Evolutionary conservation across 2,329 filamentous ascomycete species (phyloP).

Genomic region (Chaetomiaceae sp.): DNA sequence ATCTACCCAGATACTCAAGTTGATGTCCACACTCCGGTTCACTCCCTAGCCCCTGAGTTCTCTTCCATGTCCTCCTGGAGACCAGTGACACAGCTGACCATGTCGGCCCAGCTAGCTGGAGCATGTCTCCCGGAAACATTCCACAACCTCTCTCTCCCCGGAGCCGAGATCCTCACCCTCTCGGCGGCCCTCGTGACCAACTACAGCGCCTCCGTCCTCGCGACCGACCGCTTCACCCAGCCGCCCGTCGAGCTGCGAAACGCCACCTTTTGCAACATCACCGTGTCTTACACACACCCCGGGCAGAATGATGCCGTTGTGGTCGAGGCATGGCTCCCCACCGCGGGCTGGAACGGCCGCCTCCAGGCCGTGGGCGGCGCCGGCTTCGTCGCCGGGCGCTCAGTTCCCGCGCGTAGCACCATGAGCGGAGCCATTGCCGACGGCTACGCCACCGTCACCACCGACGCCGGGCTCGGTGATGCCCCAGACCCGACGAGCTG

Average conservation of each 20-base stretch:
- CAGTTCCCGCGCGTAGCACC: constrained; percentile 6
- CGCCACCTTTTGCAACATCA: constrained; percentile 39
- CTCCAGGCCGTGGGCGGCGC: constrained; percentile 39
- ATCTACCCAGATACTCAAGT: too few species aligned
- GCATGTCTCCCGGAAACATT: too few species aligned
- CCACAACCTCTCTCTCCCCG: too few species aligned
- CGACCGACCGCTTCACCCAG: constrained; percentile 4
- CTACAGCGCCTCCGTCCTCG: constrained; percentile 12
- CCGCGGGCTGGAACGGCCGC: constrained; percentile 33
- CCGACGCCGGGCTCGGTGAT: constrained; percentile 25
- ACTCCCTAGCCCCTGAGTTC: too few species aligned
- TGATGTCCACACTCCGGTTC: too few species aligned
- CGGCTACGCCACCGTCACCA: constrained; percentile 26
- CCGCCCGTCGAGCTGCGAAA: constrained; percentile 16
- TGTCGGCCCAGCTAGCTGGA: too few species aligned
- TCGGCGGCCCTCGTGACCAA: constrained; percentile 17
- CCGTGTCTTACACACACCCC: constrained; percentile 39
- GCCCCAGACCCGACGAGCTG: constrained; percentile 14
- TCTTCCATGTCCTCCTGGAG: too few species aligned
- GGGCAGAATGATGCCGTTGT: constrained; percentile 37
- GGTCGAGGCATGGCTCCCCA: constrained; percentile 35
- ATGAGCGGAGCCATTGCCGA: constrained; percentile 21
- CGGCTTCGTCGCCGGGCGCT: constrained; percentile 28
- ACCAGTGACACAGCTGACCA: too few species aligned
- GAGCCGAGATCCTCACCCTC: constrained; percentile 14